These are phyloP conservation scores for Vickermania ingenoplastis DNA, from an alignment of 208 protist species.

Conservation along the genomic window DNA sequence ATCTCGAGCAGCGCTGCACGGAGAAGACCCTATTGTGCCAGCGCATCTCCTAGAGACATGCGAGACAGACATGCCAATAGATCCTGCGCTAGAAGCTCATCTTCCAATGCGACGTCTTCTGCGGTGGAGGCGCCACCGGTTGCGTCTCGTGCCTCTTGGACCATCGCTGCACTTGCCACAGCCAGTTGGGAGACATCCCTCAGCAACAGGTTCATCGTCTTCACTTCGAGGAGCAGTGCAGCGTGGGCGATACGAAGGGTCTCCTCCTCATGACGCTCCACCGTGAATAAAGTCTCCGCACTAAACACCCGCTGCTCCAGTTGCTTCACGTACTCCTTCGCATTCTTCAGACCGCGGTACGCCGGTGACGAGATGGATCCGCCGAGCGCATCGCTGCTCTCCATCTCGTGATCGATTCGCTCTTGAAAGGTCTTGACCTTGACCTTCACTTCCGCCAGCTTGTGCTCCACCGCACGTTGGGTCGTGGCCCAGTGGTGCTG, in stretches of 20 bases:
- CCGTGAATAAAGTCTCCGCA: slow-evolving; percentile 40
- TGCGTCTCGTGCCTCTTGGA: not conserved
- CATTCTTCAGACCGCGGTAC: slow-evolving; percentile 30
- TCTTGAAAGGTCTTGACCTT: slow-evolving; percentile 8
- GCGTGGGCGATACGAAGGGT: slow-evolving; percentile 52
- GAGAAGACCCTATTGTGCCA: no score
- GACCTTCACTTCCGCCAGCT: slow-evolving; percentile 3
- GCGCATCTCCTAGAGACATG: no score
- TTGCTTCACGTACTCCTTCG: slow-evolving; percentile 18
- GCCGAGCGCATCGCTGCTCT: slow-evolving; percentile 10
- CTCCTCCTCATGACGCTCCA: slow-evolving; percentile 51
- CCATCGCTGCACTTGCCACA: slow-evolving; percentile 3
- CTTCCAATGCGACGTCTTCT: slow-evolving; percentile 12
- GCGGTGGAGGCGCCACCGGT: slow-evolving; percentile 7
- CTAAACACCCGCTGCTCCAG: slow-evolving; percentile 27
- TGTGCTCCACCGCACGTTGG: not conserved
- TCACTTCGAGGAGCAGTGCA: slow-evolving; percentile 38
- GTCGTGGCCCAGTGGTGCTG: not conserved
- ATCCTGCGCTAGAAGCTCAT: slow-evolving; percentile 8
- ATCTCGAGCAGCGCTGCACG: no score
- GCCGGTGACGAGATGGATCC: slow-evolving; percentile 20
- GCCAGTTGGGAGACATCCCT: slow-evolving; percentile 21
- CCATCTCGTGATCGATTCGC: slow-evolving; percentile 7
- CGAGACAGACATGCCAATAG: slow-evolving; percentile 20
- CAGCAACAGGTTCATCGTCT: slow-evolving; percentile 38